Evolutionary conservation across 441 rosid genomes (phyloP).

Genomic region (Euphorbia schlechtendalii): DNA sequence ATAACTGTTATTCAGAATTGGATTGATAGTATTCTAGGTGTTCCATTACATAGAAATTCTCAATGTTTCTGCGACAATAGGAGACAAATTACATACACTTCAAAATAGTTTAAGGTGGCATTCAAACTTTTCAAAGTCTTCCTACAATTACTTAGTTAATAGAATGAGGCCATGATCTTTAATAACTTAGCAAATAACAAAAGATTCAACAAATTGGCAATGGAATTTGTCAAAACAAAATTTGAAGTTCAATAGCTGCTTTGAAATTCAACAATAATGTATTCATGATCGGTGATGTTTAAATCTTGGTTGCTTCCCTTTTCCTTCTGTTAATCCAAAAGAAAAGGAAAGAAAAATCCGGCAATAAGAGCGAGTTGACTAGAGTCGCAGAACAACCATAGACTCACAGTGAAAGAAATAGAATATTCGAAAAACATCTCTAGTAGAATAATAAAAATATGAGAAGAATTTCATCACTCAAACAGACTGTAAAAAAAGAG

Average conservation of each 20-base stretch:
- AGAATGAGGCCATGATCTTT: background rate
- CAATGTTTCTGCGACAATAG: background rate
- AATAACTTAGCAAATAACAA: background rate
- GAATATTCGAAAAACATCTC: background rate
- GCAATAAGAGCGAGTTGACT: background rate
- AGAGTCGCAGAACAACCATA: too few relatives aligned
- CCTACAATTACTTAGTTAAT: too few relatives aligned
- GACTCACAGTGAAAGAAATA: background rate
- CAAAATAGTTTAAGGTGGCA: too few relatives aligned
- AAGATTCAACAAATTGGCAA: too few relatives aligned
- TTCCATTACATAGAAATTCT: background rate
- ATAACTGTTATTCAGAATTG: background rate
- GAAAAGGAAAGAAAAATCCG: too few relatives aligned
- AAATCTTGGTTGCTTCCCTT: background rate
- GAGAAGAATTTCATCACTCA: background rate
- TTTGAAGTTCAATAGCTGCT: background rate
- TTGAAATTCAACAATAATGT: background rate
- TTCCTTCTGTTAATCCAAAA: background rate
- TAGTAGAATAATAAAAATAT: conserved; percentile 1
- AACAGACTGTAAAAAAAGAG: too few relatives aligned
- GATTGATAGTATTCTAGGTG: background rate
- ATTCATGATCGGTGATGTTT: background rate
- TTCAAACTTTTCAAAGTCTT: too few relatives aligned
- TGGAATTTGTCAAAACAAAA: background rate
- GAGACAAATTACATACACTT: background rate